Evolutionary conservation across 108 stramenopile species (phyloP).

Genomic region (Bacterosira constricta): DNA sequence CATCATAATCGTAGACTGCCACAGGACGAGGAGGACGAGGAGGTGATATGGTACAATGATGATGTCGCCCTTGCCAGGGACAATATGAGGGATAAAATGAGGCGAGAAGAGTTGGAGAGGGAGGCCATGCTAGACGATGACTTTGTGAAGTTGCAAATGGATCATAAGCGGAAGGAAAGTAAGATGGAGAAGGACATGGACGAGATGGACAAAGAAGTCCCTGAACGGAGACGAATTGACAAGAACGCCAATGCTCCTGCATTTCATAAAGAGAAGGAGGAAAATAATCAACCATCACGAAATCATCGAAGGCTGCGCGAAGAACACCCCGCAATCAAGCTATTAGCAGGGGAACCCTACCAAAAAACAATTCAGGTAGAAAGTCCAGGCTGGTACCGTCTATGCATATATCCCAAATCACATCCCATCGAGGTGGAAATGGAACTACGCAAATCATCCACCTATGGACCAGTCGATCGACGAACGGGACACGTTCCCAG

Average conservation of each 20-base stretch:
- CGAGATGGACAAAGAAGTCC: constrained; percentile 4
- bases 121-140: constrained; percentile 38
- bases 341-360: constrained; percentile 61
- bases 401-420: constrained; percentile 62
- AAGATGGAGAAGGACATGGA: background rate
- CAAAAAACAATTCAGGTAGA: constrained; percentile 52
- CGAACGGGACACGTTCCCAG: constrained; percentile 69
- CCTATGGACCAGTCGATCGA: constrained; percentile 61
- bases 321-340: background rate
- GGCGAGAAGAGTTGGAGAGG: constrained; percentile 19
- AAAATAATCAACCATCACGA: background rate
- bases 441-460: constrained; percentile 76
- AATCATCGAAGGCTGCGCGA: background rate
- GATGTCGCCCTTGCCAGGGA: constrained; percentile 7
- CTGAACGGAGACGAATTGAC: too few species aligned
- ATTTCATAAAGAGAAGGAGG: background rate
- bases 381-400: constrained; percentile 76
- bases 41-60: constrained; percentile 24
- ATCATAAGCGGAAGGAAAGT: constrained; percentile 6
- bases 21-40: constrained; percentile 23
- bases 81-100: constrained; percentile 36
- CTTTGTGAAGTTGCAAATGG: constrained; percentile 47
- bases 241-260: too few species aligned
- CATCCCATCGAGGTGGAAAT: constrained; percentile 71
- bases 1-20: too few species aligned